These are phyloP conservation scores for Neurospora tetrasperma DNA, from an alignment of 495 filamentous ascomycete species.

Conservation along the genomic window DNA sequence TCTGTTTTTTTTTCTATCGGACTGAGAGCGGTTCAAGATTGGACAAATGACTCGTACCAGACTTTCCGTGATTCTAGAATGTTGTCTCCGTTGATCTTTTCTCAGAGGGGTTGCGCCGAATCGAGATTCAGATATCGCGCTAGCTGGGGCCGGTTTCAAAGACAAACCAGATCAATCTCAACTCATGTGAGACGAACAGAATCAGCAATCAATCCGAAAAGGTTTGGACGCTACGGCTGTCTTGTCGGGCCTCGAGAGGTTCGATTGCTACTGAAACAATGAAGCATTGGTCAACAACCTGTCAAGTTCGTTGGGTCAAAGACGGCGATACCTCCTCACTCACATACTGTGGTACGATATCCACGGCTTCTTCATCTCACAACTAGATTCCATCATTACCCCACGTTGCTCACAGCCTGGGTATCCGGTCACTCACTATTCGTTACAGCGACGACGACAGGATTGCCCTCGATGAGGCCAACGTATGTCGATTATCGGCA, in stretches of 20 bases:
- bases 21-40: background rate
- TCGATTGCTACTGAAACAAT: background rate
- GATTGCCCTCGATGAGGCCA: background rate
- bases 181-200: background rate
- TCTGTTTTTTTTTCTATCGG: background rate
- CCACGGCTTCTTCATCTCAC: background rate
- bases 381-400: background rate
- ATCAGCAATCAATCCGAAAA: background rate
- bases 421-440: background rate
- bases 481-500: background rate
- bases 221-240: background rate
- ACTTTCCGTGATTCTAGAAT: background rate
- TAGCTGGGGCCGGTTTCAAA: background rate
- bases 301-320: background rate
- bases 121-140: slow-evolving; percentile 14
- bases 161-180: background rate
- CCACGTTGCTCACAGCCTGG: background rate
- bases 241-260: background rate
- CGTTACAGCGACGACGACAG: background rate
- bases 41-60: background rate
- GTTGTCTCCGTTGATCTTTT: background rate
- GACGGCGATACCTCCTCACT: background rate
- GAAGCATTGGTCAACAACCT: background rate
- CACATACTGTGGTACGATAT: background rate
- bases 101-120: slow-evolving; percentile 8